Evolutionary conservation across 306 rosid species (phyloP), one percentile per base, ranked within the genome.

Genomic region (Dalbergia cultrata): DNA sequence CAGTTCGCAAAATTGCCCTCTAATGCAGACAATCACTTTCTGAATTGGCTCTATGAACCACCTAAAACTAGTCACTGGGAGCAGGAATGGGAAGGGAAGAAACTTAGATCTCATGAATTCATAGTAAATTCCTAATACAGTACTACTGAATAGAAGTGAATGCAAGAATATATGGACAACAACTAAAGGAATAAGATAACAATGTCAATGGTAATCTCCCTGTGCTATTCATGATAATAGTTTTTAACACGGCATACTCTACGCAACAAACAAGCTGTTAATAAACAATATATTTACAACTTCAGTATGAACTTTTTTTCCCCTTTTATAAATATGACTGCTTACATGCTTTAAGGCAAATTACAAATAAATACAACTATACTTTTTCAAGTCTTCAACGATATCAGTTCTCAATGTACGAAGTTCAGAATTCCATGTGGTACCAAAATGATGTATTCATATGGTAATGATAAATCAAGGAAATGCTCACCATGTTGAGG

Each of bases 341-440:
- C 65, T 53, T 76, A 64, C 73, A 75, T 81, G 81, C 85, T 86
- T 60, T 70, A 68, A 72, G 56, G 79, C 74, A 58, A 81, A 82
- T 88, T 84, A 82, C 77, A 81, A 82, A 71, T 41, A 68, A 80
- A 77, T 79, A 85, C 81, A 75, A 56, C 72, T 67, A 82, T 58
- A 70, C 63, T 60, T 64, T 47, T 71, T 47, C 81, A 71, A 81
- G 77, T 73, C 67, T 76, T 77, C 82, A 81, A 83, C 81, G 79
- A 76, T 26, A 75, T 72, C 22, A 82, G 50, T 66, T 77, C 82
- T 78, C 87, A 72, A 80, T 75, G 80, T 84, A 78, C 79, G 72
- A 70, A 74, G 83, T 83, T 81, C 81, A 64, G 64, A 54, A 84
- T 73, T 67, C 83, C 88, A 89, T 85, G 75, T 75, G 41, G 78